These are phyloP conservation scores for Coniferiporia weirii DNA, from an alignment of 1,284 basidiomycete genomes.

Conservation along the genomic window DNA sequence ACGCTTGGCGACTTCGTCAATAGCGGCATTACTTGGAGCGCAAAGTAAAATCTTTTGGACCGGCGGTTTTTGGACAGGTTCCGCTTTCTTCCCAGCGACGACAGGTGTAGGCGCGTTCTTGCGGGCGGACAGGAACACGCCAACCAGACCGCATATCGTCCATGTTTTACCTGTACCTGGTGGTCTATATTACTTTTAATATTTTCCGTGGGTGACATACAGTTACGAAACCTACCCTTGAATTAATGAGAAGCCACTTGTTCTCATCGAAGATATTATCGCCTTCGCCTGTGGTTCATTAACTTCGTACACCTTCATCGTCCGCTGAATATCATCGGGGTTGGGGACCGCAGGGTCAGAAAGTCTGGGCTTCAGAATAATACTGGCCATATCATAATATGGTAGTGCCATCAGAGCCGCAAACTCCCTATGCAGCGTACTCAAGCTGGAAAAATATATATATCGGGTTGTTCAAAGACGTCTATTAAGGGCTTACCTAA, in stretches of 20 bases:
- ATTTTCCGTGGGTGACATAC: neutral
- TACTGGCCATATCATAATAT: conserved; percentile 73
- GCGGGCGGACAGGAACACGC: conserved; percentile 70
- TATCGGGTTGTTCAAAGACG: neutral
- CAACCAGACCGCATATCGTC: conserved; percentile 94
- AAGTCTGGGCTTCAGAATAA: conserved; percentile 67
- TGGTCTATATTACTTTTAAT: conserved; percentile 49
- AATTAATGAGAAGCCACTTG: conserved; percentile 85
- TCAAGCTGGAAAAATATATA: conserved; percentile 54
- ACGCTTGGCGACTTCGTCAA: conserved; percentile 92
- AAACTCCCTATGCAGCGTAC: conserved; percentile 91
- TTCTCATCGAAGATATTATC: conserved; percentile 71
- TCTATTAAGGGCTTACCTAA: conserved; percentile 52
- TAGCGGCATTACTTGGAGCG: conserved; percentile 97
- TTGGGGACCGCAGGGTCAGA: conserved; percentile 45
- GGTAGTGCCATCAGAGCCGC: conserved; percentile 80
- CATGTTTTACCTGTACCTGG: conserved; percentile 99
- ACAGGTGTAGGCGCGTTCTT: conserved; percentile 45
- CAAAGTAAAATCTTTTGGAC: conserved; percentile 84
- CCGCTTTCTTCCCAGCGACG: conserved; percentile 35
- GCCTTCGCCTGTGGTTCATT: conserved; percentile 96
- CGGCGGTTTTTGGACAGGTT: conserved; percentile 43
- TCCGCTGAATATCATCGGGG: conserved; percentile 50
- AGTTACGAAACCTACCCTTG: conserved; percentile 72
- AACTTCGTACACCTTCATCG: conserved; percentile 70